phyloP scores from a whole-genome alignment of 2,329 filamentous ascomycete genomes.

The Xylaria sp. region DNA sequence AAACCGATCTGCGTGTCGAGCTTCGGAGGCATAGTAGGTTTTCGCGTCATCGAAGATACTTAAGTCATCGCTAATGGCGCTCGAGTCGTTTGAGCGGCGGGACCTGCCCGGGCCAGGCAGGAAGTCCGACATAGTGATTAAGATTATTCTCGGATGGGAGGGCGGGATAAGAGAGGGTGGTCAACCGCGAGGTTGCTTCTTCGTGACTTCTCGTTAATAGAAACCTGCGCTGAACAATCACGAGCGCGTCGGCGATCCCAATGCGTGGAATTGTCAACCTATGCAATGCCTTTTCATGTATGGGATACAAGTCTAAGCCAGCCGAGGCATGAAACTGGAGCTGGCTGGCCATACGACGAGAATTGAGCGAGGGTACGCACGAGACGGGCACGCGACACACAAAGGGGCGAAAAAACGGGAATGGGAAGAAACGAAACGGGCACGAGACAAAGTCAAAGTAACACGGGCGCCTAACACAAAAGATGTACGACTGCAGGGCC shows the following conservation, averaged over 20 bases:
- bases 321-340: not conserved
- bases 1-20: slow-evolving; percentile 62
- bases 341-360: not conserved
- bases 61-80: slow-evolving; percentile 57
- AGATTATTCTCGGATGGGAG: slow-evolving; percentile 1
- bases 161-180: not conserved
- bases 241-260: not conserved
- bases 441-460: not conserved
- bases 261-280: not conserved
- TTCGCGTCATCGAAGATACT: slow-evolving; percentile 67
- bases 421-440: not conserved
- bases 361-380: not conserved
- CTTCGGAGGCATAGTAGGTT: slow-evolving; percentile 69
- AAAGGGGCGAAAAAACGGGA: not conserved
- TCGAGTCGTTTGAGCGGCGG: slow-evolving; percentile 37
- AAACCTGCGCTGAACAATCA: not conserved
- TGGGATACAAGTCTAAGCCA: not conserved
- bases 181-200: not conserved
- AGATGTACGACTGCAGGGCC: not conserved
- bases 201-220: slow-evolving; percentile 2
- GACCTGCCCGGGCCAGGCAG: slow-evolving; percentile 36
- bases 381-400: slow-evolving; percentile 6
- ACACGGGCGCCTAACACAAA: not conserved
- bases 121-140: slow-evolving; percentile 42
- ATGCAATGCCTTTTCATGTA: not conserved